Conservation (phyloP, 371 early-diverging fungal genomes). For the Syncephalastrum monosporum region DNA sequence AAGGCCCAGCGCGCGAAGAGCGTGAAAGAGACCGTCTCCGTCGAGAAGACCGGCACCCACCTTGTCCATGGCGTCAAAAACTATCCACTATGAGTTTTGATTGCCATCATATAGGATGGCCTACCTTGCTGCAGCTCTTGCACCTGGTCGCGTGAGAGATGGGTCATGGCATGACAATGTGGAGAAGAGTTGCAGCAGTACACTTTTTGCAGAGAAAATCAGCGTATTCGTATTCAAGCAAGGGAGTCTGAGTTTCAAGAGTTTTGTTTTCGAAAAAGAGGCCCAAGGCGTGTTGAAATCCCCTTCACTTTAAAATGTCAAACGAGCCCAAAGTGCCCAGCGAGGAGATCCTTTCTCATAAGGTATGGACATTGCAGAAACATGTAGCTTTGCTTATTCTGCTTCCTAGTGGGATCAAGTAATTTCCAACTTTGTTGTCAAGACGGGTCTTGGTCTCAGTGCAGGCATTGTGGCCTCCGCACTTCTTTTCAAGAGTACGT, state of each 20-base stretch:
- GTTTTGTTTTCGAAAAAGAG: too few species aligned
- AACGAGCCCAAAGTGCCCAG: conserved; percentile 25
- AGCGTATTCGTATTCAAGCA: too few species aligned
- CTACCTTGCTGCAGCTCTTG: too few species aligned
- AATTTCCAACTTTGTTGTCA: conserved; percentile 82
- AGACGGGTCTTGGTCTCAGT: conserved; percentile 85
- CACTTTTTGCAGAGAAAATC: too few species aligned
- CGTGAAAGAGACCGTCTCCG: conserved; percentile 21
- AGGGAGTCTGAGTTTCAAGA: too few species aligned
- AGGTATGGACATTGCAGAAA: conserved; percentile 19
- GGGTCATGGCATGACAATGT: too few species aligned
- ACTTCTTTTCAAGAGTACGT: conserved; percentile 86
- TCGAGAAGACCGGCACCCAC: conserved; percentile 27
- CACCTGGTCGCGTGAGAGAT: too few species aligned
- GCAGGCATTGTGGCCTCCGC: conserved; percentile 88
- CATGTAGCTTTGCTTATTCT: not conserved
- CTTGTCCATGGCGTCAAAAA: conserved; percentile 25
- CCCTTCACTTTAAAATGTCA: conserved; percentile 6
- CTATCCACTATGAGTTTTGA: conserved; percentile 11
- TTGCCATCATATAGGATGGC: too few species aligned
- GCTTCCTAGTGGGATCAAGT: conserved; percentile 81
- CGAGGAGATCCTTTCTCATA: conserved; percentile 35
- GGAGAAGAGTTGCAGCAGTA: too few species aligned
- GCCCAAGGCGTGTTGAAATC: too few species aligned
- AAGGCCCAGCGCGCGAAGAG: conserved; percentile 15